These are phyloP conservation scores for Wickerhamomyces bisporus DNA, from an alignment of 805 yeast species.

Conservation along the genomic window DNA sequence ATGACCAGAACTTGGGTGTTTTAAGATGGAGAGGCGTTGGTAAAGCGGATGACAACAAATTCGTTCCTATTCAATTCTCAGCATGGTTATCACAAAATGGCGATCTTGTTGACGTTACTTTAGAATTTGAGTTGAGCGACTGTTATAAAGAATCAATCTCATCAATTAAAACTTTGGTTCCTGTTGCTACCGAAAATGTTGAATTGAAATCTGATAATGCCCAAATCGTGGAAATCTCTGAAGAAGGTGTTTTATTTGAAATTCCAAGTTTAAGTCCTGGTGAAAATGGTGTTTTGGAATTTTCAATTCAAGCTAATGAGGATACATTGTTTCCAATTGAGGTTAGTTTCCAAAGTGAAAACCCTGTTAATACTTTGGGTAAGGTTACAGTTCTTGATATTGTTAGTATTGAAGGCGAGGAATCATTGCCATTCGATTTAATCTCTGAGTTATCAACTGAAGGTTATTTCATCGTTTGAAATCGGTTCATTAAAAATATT, in stretches of 20 bases:
- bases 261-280: slow-evolving; percentile 50
- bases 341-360: slow-evolving; percentile 50
- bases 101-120: slow-evolving; percentile 64
- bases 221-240: slow-evolving; percentile 50
- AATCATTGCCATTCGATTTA: slow-evolving; percentile 66
- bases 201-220: slow-evolving; percentile 50
- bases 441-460: slow-evolving; percentile 54
- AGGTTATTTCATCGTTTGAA: slow-evolving; percentile 46
- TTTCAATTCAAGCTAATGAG: slow-evolving; percentile 72
- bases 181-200: slow-evolving; percentile 55
- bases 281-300: slow-evolving; percentile 70
- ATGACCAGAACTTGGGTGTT: slow-evolving; percentile 86
- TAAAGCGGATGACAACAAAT: slow-evolving; percentile 47
- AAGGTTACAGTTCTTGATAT: slow-evolving; percentile 60
- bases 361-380: slow-evolving; percentile 53
- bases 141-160: slow-evolving; percentile 42
- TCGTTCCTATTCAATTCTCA: slow-evolving; percentile 66
- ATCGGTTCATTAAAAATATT: background rate
- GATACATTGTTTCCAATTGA: slow-evolving; percentile 87
- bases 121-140: slow-evolving; percentile 77
- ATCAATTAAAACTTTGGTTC: slow-evolving; percentile 55
- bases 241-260: slow-evolving; percentile 66
- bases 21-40: slow-evolving; percentile 86
- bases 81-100: slow-evolving; percentile 78
- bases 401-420: slow-evolving; percentile 43